Percentiles rank a stretch among this genome's conserved stretches.
Conservation (phyloP, 192 early-diverging fungal genomes). For the Backusella macrospora region DNA sequence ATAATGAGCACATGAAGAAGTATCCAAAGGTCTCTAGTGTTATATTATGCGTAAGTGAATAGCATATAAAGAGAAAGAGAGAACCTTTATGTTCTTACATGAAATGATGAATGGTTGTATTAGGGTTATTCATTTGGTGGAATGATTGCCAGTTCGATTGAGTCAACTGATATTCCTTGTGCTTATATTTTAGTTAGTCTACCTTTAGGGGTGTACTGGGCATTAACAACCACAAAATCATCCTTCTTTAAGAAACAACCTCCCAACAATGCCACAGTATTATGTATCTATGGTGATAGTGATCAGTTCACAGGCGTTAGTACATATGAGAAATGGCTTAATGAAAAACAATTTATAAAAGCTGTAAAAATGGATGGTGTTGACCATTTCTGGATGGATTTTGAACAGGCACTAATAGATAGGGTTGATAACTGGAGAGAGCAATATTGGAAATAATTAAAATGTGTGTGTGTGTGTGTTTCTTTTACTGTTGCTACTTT, state of each 20-base stretch:
- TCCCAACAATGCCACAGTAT: not conserved
- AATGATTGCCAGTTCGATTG: slow-evolving; percentile 30
- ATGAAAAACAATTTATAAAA: not conserved
- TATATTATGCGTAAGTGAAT: slow-evolving; percentile 26
- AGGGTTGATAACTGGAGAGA: slow-evolving; percentile 18
- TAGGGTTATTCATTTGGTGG: slow-evolving; percentile 35
- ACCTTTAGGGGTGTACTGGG: slow-evolving; percentile 31
- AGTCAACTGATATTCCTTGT: slow-evolving; percentile 1
- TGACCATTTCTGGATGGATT: slow-evolving; percentile 34
- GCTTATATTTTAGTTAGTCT: slow-evolving; percentile 30
- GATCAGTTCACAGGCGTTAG: slow-evolving; percentile 29
- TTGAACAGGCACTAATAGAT: slow-evolving; percentile 10
- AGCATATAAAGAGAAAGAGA: not conserved
- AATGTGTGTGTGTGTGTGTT: too few species aligned
- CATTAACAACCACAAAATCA: slow-evolving; percentile 17
- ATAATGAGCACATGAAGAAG: not conserved
- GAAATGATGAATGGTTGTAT: not conserved
- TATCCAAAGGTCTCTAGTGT: slow-evolving; percentile 20
- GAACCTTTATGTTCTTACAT: not conserved
- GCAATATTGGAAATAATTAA: slow-evolving; percentile 6
- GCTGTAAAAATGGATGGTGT: slow-evolving; percentile 6
- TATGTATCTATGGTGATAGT: slow-evolving; percentile 27
- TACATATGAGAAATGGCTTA: slow-evolving; percentile 22
- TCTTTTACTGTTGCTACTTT: too few species aligned
- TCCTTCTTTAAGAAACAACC: slow-evolving; percentile 21